Conservation (phyloP, 371 early-diverging fungal genomes). For the Lichtheimia corymbifera region DNA sequence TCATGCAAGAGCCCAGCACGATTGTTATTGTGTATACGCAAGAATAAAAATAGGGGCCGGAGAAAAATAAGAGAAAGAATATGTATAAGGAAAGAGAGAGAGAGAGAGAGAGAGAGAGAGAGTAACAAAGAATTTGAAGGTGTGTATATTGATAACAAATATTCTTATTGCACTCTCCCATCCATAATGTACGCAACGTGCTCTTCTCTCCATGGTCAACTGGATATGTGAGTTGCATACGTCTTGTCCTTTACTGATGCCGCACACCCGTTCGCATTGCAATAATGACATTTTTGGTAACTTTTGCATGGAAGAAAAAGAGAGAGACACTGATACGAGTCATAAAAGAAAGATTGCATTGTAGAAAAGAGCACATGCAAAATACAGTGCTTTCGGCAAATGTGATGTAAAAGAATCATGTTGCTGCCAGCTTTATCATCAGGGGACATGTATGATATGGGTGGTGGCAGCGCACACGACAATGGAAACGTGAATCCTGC, state of each 20-base stretch:
- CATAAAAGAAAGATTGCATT: neutral
- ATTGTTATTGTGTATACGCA: neutral
- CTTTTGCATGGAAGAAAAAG: slow-evolving; percentile 5
- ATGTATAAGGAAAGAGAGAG: neutral
- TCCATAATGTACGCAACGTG: neutral
- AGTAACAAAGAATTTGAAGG: slow-evolving; percentile 1
- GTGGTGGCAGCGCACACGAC: too few relatives aligned
- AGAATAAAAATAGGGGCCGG: slow-evolving; percentile 1
- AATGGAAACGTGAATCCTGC: too few relatives aligned
- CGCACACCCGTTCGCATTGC: slow-evolving; percentile 1
- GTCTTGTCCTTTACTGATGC: neutral
- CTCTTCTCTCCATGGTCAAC: neutral
- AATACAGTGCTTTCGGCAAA: too few relatives aligned
- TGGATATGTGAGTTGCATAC: neutral
- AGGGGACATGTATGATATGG: too few relatives aligned
- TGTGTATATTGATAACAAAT: neutral
- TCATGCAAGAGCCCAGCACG: neutral
- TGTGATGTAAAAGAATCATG: too few relatives aligned
- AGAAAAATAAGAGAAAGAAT: neutral
- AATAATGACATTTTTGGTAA: slow-evolving; percentile 5
- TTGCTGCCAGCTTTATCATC: too few relatives aligned
- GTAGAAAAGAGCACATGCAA: neutral
- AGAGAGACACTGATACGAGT: neutral
- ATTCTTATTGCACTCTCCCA: neutral
- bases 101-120: neutral